phyloP scores from a whole-genome alignment of 2,329 filamentous ascomycete genomes.

The Calonectria leucothoes region DNA sequence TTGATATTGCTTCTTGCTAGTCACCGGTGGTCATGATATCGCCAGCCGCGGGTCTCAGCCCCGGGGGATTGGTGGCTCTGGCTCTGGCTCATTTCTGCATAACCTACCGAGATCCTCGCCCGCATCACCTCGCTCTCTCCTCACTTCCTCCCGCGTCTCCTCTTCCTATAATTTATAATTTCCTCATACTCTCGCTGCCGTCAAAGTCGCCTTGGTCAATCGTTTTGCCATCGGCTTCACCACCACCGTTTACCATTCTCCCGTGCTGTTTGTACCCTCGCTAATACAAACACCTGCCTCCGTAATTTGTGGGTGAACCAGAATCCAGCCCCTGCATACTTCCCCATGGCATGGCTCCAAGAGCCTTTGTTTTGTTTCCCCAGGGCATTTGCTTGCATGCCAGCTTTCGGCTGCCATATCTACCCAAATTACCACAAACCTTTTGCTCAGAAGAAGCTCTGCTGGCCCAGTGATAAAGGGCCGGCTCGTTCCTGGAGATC shows the following conservation, averaged over 20 bases:
- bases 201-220: background rate
- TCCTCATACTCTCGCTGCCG: constrained; percentile 6
- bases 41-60: constrained; percentile 41
- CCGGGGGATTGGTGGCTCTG: constrained; percentile 18
- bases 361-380: constrained; percentile 3
- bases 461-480: background rate
- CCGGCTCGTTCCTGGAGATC: background rate
- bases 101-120: constrained; percentile 23
- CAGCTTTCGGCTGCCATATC: background rate
- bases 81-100: constrained; percentile 38
- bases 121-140: constrained; percentile 15
- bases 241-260: background rate
- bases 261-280: constrained; percentile 13
- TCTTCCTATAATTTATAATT: background rate
- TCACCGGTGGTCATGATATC: constrained; percentile 38
- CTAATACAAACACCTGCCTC: constrained; percentile 15
- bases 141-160: constrained; percentile 11
- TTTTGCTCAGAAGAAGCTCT: background rate
- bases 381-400: constrained; percentile 7
- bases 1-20: constrained; percentile 34
- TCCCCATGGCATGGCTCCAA: background rate
- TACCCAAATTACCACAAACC: background rate
- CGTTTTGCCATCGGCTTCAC: background rate
- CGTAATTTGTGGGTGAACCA: constrained; percentile 16
- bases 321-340: constrained; percentile 12